phyloP scores from a whole-genome alignment of 2,329 filamentous ascomycete species.

The Cyphellophora attinorum region DNA sequence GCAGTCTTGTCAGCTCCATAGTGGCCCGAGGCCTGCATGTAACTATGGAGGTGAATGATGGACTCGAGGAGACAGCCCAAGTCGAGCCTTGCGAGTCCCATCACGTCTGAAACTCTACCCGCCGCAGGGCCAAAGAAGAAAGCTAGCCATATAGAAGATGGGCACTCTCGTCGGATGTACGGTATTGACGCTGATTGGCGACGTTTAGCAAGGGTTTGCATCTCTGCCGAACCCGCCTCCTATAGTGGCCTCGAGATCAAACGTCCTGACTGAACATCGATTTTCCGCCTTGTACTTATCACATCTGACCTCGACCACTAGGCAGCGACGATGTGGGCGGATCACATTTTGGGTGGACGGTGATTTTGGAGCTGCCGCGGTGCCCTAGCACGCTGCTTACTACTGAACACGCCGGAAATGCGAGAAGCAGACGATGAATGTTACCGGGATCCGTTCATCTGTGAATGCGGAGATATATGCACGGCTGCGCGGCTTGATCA shows the following conservation, averaged over 20 bases:
- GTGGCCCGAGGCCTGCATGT: constrained; percentile 1
- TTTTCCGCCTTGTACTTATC: constrained; percentile 1
- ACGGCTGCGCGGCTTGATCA: constrained; percentile 1
- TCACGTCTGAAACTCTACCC: background rate
- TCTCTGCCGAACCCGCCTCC: background rate
- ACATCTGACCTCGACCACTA: constrained; percentile 1
- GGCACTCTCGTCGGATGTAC: background rate
- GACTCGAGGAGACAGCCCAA: constrained; percentile 1
- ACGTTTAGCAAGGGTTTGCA: constrained; percentile 1
- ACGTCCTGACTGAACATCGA: background rate
- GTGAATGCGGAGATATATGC: constrained; percentile 1
- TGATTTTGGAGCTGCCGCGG: background rate
- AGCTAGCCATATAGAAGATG: constrained; percentile 1
- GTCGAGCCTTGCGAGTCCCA: background rate
- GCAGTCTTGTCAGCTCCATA: constrained; percentile 1
- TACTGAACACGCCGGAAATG: constrained; percentile 1
- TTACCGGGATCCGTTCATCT: constrained; percentile 1
- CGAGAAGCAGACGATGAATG: background rate
- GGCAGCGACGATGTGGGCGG: background rate
- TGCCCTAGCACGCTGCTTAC: background rate
- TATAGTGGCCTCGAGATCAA: constrained; percentile 1
- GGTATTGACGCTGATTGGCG: constrained; percentile 1
- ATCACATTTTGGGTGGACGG: background rate
- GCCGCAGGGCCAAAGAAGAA: constrained; percentile 1
- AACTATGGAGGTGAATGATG: constrained; percentile 1